Evolutionary conservation across 2,329 filamentous ascomycete species (phyloP).

Genomic region (Aspergillus candidus): DNA sequence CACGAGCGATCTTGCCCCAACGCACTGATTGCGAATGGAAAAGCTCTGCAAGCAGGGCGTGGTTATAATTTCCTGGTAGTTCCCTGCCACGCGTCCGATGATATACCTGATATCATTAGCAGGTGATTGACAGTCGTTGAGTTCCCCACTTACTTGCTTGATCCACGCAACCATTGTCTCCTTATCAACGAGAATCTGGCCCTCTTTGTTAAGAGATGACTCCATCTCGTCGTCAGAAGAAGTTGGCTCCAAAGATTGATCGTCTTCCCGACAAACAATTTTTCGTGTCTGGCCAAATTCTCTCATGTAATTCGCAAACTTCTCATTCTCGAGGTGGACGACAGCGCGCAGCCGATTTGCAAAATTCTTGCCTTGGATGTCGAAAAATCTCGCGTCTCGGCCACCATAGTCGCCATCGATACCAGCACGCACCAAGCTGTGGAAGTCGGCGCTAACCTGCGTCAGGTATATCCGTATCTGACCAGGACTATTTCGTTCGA

Average conservation of each 20-base stretch:
- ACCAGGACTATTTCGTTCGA: constrained; percentile 5
- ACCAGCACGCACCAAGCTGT: constrained; percentile 14
- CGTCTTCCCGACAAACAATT: not conserved
- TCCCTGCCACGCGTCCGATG: constrained; percentile 20
- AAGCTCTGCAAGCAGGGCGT: constrained; percentile 18
- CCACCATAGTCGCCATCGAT: constrained; percentile 18
- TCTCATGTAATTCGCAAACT: constrained; percentile 17
- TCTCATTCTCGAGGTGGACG: constrained; percentile 15
- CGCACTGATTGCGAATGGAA: constrained; percentile 24
- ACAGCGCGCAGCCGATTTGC: constrained; percentile 12
- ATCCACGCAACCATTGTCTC: constrained; percentile 16
- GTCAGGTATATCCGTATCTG: constrained; percentile 20
- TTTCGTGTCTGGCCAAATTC: constrained; percentile 13
- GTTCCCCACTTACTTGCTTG: constrained; percentile 10
- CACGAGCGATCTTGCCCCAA: constrained; percentile 17
- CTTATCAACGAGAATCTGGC: constrained; percentile 9
- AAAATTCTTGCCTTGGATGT: not conserved
- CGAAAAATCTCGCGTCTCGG: constrained; percentile 10
- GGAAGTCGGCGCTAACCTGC: constrained; percentile 13
- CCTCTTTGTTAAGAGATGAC: not conserved
- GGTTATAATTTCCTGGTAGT: constrained; percentile 26
- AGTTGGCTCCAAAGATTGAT: no score
- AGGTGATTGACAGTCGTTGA: not conserved
- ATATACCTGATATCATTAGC: constrained; percentile 17
- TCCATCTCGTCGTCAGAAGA: not conserved